Evolutionary conservation across 2,329 filamentous ascomycete species (phyloP), one percentile per base, ranked within the genome.

Genomic region (Diaporthe vaccinii): DNA sequence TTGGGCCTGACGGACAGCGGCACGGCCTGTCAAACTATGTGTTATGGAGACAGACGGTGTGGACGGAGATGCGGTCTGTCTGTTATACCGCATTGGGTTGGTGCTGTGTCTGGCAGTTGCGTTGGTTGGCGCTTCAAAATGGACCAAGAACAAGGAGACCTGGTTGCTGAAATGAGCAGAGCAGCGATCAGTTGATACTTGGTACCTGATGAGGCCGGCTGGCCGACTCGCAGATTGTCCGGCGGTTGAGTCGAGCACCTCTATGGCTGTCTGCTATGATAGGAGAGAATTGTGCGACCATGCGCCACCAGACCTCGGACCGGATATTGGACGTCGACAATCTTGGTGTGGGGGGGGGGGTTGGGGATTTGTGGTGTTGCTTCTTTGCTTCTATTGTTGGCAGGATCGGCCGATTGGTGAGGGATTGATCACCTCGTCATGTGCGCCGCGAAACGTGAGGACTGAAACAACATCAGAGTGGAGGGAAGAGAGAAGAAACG

Each of bases 331-430:
- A 14, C 41, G 58, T 34, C 20, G 61, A 51, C 20, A 25, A 67
- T 67, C 61, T 51, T 31, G 10, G 28, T n/a, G 31, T 53, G 31
- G 46, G n/a, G 34, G 34, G 31, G 46, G n/a, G 34, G 34, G 8
- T 34, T 34, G 34, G 34, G 31, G 46, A 53, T 39, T 22, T 22
- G 12, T 34, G 6, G 28, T 41, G 57, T 59, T 65, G 61, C 12
- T 68, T 34, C 65, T 53, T 59, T 65, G 61, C 12, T 68, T 34
- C 65, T 53, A 68, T 68, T 68, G 46, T 68, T 68, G 65, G 46
- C 22, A 41, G 31, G n/a, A 46, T 31, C 31, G 59, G 7, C 17
- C 39, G 8, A 22, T 9, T n/a, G 36, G 7, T 36, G 36, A 14
- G 39, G 25, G 41, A 46, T 46, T 28, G 39, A 65, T 65, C 39